Base-by-base conservation (phyloP, 495 filamentous ascomycete species). In the Xylaria palmicola region DNA sequence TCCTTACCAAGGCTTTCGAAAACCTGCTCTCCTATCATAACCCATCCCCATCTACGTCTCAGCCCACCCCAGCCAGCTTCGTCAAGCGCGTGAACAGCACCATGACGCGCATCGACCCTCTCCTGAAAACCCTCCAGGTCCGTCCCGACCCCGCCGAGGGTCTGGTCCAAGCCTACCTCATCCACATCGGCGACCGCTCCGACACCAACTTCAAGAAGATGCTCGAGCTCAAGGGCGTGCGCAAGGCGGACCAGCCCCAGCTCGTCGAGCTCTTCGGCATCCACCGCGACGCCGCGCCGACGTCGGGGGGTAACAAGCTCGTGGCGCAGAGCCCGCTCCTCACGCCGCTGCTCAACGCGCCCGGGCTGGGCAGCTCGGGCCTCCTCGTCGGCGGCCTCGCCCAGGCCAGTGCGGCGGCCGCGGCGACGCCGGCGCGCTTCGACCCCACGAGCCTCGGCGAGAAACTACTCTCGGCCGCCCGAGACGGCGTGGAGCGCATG, bases 121-220 rank as follows among this genome's bases (percentile, higher is more conserved):
- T 98, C 40, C 89, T 98, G 65, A 98, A 98, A 72, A 98, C 94
- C 1, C 85, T 98, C 7, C 94, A 98, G 76, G 95, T 98, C 20
- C 91, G 91, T 15, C 87, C 92, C 22, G 89, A 86, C 10, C 95
- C 94, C 1, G 86, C 92, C 1, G 94, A 98, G 77, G 94, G 90
- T 5, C 87, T 98, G 29, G 92, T 98, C 3, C 94, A 97, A 77
- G 95, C 93, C 47, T 98, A 98, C 74, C 86, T 98, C 32, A 91
- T 95, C 70, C 90, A 96, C 75, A 92, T 98, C 64, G 90, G 87
- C 66, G 92, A 96, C 77, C 84, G 85, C 49, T 92, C 88, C 72
- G 90, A 97, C 71, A 84, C 88, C 62, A 98, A 98, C 79, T 98
- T 98, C 85, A 86, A 89, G 63, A 97, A 96, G 75, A 90, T 98